phyloP scores from a whole-genome alignment of 768 basidiomycete genomes.

The Porphyrellus cyaneotinctus region DNA sequence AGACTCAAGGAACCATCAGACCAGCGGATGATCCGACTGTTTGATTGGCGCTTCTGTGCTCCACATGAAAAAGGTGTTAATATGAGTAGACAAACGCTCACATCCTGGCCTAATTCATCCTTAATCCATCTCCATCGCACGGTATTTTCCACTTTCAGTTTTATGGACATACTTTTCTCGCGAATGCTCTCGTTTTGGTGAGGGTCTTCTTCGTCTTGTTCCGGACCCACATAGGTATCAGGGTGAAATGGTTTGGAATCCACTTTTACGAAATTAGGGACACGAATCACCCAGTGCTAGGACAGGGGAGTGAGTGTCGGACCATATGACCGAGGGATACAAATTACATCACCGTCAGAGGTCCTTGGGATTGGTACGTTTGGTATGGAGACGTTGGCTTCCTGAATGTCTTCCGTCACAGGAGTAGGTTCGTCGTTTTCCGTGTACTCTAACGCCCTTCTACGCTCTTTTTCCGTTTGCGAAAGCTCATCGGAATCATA shows the following conservation, averaged over 20 bases:
- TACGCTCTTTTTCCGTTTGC: slow-evolving; percentile 49
- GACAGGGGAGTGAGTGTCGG: slow-evolving; percentile 3
- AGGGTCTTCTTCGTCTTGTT: slow-evolving; percentile 66
- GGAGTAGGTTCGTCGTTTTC: slow-evolving; percentile 69
- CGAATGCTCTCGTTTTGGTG: slow-evolving; percentile 56
- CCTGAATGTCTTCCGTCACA: slow-evolving; percentile 50
- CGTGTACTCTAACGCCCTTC: slow-evolving; percentile 75
- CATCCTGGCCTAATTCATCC: slow-evolving; percentile 69
- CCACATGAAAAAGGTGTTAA: neutral
- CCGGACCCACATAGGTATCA: slow-evolving; percentile 78
- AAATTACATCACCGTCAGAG: slow-evolving; percentile 75
- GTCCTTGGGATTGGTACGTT: slow-evolving; percentile 79
- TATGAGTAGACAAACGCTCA: slow-evolving; percentile 38
- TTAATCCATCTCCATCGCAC: slow-evolving; percentile 94
- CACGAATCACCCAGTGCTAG: slow-evolving; percentile 83
- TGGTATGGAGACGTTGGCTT: slow-evolving; percentile 77
- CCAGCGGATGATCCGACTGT: slow-evolving; percentile 90
- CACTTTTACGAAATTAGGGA: slow-evolving; percentile 91
- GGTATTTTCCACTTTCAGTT: slow-evolving; percentile 89
- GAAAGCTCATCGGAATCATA: slow-evolving; percentile 67
- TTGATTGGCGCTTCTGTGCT: slow-evolving; percentile 75
- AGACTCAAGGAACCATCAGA: slow-evolving; percentile 92
- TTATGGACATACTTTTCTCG: slow-evolving; percentile 80
- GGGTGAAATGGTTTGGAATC: slow-evolving; percentile 89
- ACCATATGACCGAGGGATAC: neutral